These are phyloP conservation scores for Biscogniauxia sp. DNA, from an alignment of 2,329 filamentous ascomycete genomes.

Conservation along the genomic window DNA sequence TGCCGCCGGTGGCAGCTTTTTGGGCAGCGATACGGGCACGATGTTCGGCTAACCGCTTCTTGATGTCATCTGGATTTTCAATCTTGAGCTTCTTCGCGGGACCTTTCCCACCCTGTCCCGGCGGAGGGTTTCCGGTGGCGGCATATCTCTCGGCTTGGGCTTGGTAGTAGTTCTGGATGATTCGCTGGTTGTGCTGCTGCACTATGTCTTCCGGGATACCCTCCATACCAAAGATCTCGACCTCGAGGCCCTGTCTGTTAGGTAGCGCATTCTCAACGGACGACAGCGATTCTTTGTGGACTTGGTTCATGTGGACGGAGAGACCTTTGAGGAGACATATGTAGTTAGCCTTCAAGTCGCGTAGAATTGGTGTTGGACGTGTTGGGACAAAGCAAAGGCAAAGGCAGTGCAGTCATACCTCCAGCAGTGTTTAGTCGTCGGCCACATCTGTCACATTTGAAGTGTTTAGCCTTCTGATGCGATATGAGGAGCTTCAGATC, in stretches of 20 bases:
- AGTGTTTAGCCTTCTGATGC: constrained; percentile 99
- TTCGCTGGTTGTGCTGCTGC: constrained; percentile 79
- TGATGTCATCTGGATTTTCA: constrained; percentile 74
- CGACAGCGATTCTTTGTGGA: constrained; percentile 89
- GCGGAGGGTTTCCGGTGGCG: constrained; percentile 78
- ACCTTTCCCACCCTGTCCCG: constrained; percentile 63
- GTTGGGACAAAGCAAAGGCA: neutral
- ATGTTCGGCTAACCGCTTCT: constrained; percentile 75
- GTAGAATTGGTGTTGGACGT: no score
- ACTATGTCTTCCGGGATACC: constrained; percentile 86
- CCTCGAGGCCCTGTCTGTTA: constrained; percentile 79
- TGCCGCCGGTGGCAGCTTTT: constrained; percentile 55
- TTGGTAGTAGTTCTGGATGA: constrained; percentile 82
- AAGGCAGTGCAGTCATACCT: constrained; percentile 54
- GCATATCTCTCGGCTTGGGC: constrained; percentile 79
- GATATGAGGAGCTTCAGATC: constrained; percentile 94
- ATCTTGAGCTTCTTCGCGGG: constrained; percentile 70
- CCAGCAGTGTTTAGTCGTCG: constrained; percentile 90
- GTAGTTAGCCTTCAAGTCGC: constrained; percentile 7
- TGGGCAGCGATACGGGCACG: constrained; percentile 66
- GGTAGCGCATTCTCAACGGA: constrained; percentile 90
- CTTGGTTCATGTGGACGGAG: constrained; percentile 95
- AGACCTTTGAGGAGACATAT: constrained; percentile 60
- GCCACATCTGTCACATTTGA: constrained; percentile 91
- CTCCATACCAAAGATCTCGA: constrained; percentile 98